A percentile compares a stretch with the other conserved stretches of the same genome.
phyloP scores from a whole-genome alignment of 1,284 basidiomycete genomes.

The Cerioporus squamosus region DNA sequence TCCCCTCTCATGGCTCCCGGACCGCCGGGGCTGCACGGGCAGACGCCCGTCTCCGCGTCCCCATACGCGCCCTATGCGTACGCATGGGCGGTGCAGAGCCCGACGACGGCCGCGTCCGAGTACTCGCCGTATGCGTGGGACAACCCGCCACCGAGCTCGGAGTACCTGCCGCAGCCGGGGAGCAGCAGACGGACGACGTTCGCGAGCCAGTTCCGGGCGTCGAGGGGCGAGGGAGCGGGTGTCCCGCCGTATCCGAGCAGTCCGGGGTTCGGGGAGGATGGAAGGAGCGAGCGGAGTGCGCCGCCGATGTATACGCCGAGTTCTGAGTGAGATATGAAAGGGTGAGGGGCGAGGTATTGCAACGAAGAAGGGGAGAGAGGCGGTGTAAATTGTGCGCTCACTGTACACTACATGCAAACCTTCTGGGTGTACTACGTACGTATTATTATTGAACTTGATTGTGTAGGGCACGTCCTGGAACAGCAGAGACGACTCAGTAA shows the following conservation, averaged over 20 bases:
- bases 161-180: constrained; percentile 9
- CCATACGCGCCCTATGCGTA: not conserved
- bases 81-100: not conserved
- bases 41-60: not conserved
- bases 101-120: constrained; percentile 1
- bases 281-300: constrained; percentile 5
- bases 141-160: constrained; percentile 17
- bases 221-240: too few relatives aligned
- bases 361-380: too few relatives aligned
- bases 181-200: not conserved
- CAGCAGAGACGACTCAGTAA: too few relatives aligned
- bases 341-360: too few relatives aligned
- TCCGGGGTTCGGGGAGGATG: not conserved
- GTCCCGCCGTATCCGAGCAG: not conserved
- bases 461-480: too few relatives aligned
- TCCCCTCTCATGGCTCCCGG: not conserved
- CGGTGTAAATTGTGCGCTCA: too few relatives aligned
- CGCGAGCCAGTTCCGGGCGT: not conserved
- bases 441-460: too few relatives aligned
- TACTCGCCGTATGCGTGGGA: constrained; percentile 7
- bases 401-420: too few relatives aligned
- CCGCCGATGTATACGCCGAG: not conserved
- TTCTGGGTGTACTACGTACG: too few relatives aligned
- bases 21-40: too few relatives aligned
- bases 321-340: too few relatives aligned